Percentiles rank a stretch among this genome's conserved stretches.
Evolutionary conservation across 1,284 basidiomycete genomes (phyloP).

Genomic region (Microstroma glucosiphilum): DNA sequence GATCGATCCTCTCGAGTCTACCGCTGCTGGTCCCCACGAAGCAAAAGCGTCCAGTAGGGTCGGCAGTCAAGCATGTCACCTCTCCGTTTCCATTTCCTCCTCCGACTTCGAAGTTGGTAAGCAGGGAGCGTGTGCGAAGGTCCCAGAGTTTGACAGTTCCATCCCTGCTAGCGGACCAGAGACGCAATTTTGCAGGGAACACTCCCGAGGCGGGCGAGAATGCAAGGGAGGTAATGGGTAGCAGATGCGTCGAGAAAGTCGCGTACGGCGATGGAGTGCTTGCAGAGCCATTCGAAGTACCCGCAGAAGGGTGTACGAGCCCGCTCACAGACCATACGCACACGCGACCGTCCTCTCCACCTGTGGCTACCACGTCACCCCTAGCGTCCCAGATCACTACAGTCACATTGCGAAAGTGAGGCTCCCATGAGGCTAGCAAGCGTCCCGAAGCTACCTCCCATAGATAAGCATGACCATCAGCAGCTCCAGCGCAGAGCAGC

Average conservation of each 20-base stretch:
- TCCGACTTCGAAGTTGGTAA: background rate
- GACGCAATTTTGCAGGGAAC: background rate
- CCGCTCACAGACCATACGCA: background rate
- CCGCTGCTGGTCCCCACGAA: conserved; percentile 1
- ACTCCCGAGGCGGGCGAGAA: background rate
- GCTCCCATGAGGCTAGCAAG: background rate
- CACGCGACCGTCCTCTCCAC: background rate
- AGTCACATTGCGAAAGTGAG: conserved; percentile 1
- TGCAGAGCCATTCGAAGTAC: background rate
- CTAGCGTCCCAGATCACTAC: background rate
- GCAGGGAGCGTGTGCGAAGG: background rate
- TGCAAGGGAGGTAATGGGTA: background rate
- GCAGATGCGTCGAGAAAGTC: conserved; percentile 1
- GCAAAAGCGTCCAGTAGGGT: conserved; percentile 3
- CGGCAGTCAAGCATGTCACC: background rate
- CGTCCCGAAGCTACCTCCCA: background rate
- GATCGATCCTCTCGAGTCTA: background rate
- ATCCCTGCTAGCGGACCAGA: background rate
- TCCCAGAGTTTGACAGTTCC: conserved; percentile 7
- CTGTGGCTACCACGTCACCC: background rate
- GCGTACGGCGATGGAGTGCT: background rate
- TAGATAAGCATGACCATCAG: background rate
- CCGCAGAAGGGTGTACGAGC: background rate
- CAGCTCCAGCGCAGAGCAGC: background rate
- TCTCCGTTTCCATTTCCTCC: background rate